phyloP scores from a whole-genome alignment of 75 land plant species.

The Azolla pinnata region DNA sequence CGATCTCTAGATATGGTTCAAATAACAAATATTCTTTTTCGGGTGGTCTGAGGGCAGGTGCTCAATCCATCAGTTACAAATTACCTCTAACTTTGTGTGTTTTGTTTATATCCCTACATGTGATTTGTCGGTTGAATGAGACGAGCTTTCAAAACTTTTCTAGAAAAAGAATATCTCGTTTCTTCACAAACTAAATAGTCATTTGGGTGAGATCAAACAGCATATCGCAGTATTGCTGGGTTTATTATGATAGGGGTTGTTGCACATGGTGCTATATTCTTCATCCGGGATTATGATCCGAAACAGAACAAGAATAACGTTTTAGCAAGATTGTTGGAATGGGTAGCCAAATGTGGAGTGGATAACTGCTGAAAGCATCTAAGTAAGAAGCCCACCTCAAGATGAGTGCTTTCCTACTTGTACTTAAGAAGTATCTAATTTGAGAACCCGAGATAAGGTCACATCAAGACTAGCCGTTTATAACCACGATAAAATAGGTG shows the following conservation, averaged over 20 bases:
- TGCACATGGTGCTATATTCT: too few relatives aligned
- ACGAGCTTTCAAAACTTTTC: background rate
- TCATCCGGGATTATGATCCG: too few relatives aligned
- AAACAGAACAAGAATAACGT: too few relatives aligned
- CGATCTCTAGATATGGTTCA: conserved; percentile 2
- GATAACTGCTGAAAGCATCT: conserved; percentile 17
- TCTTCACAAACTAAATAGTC: background rate
- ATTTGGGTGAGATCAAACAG: background rate
- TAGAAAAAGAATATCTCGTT: background rate
- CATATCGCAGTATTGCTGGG: background rate
- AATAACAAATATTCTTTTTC: background rate
- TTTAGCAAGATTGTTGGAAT: too few relatives aligned
- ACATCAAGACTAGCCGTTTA: background rate
- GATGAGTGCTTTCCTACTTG: conserved; percentile 17
- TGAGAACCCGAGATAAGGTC: background rate
- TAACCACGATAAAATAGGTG: background rate
- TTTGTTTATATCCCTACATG: background rate
- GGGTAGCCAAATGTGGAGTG: background rate
- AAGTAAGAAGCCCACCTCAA: conserved; percentile 18
- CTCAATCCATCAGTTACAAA: background rate
- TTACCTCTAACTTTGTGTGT: background rate
- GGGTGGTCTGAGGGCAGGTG: background rate
- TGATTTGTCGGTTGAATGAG: background rate
- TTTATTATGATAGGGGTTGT: too few relatives aligned
- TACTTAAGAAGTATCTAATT: background rate